Percentiles rank a stretch among this genome's conserved stretches.
Conservation (phyloP, 768 basidiomycete genomes). For the Cubamyces sp. region DNA sequence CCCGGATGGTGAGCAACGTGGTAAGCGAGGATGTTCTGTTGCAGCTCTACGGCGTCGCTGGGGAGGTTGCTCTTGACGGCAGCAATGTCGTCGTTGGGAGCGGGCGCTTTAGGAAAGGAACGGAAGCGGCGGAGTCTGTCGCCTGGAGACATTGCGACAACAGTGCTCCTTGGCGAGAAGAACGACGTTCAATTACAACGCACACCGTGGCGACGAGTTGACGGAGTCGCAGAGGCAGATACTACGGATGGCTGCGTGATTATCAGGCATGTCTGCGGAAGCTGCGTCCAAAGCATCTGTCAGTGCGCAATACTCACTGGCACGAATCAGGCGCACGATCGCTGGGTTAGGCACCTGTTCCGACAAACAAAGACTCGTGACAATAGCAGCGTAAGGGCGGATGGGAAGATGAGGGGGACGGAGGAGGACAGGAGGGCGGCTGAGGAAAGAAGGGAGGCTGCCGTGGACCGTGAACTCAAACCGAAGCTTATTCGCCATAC, state of each 20-base stretch:
- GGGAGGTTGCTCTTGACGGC: conserved; percentile 29
- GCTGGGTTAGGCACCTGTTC: too few species aligned
- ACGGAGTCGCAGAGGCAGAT: not conserved
- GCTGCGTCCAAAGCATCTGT: too few species aligned
- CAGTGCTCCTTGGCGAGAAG: not conserved
- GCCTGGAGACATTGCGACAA: not conserved
- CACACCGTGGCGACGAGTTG: not conserved
- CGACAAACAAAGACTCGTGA: too few species aligned
- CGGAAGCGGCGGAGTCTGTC: conserved; percentile 16
- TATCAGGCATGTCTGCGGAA: too few species aligned
- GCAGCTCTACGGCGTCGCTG: conserved; percentile 25
- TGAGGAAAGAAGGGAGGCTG: not conserved
- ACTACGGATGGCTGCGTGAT: too few species aligned
- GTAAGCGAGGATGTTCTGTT: conserved; percentile 30
- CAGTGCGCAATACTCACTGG: too few species aligned
- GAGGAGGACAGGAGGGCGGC: not conserved
- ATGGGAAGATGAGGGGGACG: not conserved
- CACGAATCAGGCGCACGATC: too few species aligned
- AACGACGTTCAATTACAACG: not conserved
- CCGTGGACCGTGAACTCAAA: not conserved
- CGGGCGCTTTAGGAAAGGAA: conserved; percentile 28
- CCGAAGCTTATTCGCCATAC: too few species aligned
- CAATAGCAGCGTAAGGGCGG: too few species aligned
- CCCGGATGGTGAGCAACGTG: conserved; percentile 25
- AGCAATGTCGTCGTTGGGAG: conserved; percentile 31